These are phyloP conservation scores for Clavispora phyllophila DNA, from an alignment of 805 yeast species.

Conservation along the genomic window DNA sequence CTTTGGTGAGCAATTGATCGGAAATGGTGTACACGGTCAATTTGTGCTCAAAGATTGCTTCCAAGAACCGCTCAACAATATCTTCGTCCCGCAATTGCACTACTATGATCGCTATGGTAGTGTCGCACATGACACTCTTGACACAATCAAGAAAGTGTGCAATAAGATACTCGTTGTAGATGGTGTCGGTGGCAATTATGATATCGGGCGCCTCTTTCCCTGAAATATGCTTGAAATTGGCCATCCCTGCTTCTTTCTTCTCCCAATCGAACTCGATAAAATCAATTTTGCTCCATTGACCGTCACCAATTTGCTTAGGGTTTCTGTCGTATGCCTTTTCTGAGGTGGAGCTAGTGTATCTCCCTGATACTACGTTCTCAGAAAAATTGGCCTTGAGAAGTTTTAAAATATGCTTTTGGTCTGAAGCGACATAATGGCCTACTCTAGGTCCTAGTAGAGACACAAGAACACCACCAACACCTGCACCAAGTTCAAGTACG, in stretches of 20 bases:
- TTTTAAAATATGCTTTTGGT: constrained; percentile 51
- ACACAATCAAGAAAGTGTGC: constrained; percentile 45
- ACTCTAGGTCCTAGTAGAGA: constrained; percentile 29
- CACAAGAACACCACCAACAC: constrained; percentile 50
- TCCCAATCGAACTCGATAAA: constrained; percentile 64
- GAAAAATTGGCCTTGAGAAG: constrained; percentile 43
- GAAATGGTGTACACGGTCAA: constrained; percentile 34
- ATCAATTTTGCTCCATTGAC: constrained; percentile 26
- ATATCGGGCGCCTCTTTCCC: constrained; percentile 32
- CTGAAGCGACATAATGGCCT: constrained; percentile 48
- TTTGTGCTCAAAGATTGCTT: constrained; percentile 20
- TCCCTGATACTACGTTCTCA: constrained; percentile 25
- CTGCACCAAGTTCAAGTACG: constrained; percentile 60
- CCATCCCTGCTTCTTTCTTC: constrained; percentile 29
- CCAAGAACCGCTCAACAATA: constrained; percentile 44
- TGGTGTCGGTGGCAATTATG: constrained; percentile 59
- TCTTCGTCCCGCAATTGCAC: constrained; percentile 53
- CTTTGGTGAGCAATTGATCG: constrained; percentile 22
- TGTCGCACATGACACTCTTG: constrained; percentile 24
- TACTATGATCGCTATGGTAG: constrained; percentile 34
- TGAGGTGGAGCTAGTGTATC: constrained; percentile 9
- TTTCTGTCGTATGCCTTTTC: neutral
- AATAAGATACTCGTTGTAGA: constrained; percentile 58
- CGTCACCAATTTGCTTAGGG: neutral
- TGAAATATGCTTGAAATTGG: constrained; percentile 9